Evolutionary conservation across 129 eudicot species (phyloP), one percentile per base, ranked within the genome.

Genomic region (Ambrosia trifida): DNA sequence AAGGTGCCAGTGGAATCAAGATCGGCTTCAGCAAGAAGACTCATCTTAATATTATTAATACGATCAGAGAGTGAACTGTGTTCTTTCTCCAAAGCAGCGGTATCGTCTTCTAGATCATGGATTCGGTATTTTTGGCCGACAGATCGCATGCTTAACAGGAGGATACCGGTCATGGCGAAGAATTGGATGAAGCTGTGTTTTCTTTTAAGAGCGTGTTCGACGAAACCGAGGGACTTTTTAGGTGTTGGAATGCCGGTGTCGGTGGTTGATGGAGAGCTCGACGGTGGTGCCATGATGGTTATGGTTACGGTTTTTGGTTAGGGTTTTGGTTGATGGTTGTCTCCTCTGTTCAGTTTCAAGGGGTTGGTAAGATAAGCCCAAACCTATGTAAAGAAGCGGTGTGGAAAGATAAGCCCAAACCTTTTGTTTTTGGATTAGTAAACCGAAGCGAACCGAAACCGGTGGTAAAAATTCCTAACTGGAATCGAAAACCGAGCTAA

Each of bases 131-230:
- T 91, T 38, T 85, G 95, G 2, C 95, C 82, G 4, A 82, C 82
- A 0, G 97, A 87, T 70, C 91, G 78, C 66, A 85, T 64, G 81
- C 95, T 85, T n/a, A 91, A 82, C 6, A 91, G 68, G 7, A 91
- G 68, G 18, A 87, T 83, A 19, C 95, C 91, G 13, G 91, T 81
- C 97, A 91, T 85, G 0, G 84, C 89, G 82, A 91, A 83, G 85
- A 91, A 82, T 35, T 91, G 97, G 17, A 91, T 68, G 88, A 83
- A 90, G 74, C 87, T 85, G 59, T 83, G 63, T 46, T 87, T 87
- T 35, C 81, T 72, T 69, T 85, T 87, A 57, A 76, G 51, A 0
- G 87, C 95, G 72, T 85, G 85, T 5, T 79, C 86, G 4, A 90
- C 38, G 63, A 90, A 74, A 19, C 95, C 79, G 2, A 82, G 75